Evolutionary conservation across 768 basidiomycete species (phyloP), one percentile per base, ranked within the genome.

Genomic region (Pulveroboletus sp.): DNA sequence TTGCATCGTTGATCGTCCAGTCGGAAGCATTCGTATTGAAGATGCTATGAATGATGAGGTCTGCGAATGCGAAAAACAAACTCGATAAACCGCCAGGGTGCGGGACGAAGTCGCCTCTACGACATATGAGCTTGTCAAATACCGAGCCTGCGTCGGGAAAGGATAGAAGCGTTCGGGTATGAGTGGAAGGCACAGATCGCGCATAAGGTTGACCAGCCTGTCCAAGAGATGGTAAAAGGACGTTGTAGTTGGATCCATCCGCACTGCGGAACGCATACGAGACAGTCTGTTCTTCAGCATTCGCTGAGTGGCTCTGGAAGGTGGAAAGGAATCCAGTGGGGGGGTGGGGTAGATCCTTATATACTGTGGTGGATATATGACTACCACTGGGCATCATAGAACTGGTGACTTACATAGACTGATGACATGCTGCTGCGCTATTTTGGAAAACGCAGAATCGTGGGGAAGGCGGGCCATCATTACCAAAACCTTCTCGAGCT

Each of bases 301-400:
- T 16, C 12, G 48, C 33, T 1, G 55, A 42, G n/a, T 48, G 37
- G 4, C 52, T 36, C 14, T 40, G 53, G 23, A 55, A 48, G 6
- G 58, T 52, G 10, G 66, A 57, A 33, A 86, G 67, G 60, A 81
- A 87, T 11, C 71, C 72, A 41, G 64, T 67, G 10, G 86, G 82
- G 5, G 88, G 88, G 53, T 89, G 89, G 4, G 87, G 87, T 31
- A 92, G 77, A 64, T 90, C 90, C 51, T 85, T 81, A 73, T 84
- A 90, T 35, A 90, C 85, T 86, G 50, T 42, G 50, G 48, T 23
- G 45, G 19, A 32, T 45, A 39, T 35, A 40, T 33, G 17, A 33
- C 20, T 43, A 37, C 39, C 13, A 10, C 25, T 7, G 12, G 42
- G 41, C n/a, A 35, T 32, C 39, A 7, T 32, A 43, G 23, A 20